Conservation (phyloP, 2,329 filamentous ascomycete genomes). For the Xenoacremonium recifei region DNA sequence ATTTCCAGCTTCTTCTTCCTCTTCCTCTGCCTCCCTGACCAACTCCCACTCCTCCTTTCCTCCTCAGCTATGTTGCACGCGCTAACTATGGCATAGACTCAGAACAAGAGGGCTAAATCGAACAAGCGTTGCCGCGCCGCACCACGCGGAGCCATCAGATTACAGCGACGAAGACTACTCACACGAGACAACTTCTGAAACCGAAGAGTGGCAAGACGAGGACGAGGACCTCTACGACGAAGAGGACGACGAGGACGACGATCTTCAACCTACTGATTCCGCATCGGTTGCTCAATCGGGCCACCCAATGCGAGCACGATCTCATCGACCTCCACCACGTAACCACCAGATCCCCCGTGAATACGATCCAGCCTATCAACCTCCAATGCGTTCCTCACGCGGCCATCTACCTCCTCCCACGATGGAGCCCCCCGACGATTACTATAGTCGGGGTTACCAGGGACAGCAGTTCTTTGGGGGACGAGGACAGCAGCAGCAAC, state of each 20-base stretch:
- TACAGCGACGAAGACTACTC: conserved; percentile 42
- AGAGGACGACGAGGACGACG: conserved; percentile 44
- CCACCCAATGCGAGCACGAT: conserved; percentile 17
- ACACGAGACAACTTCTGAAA: conserved; percentile 28
- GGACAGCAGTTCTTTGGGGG: conserved; percentile 21
- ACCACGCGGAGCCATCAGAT: too few relatives aligned
- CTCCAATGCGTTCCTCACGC: conserved; percentile 18
- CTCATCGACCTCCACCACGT: conserved; percentile 33
- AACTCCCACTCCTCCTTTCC: conserved; percentile 14
- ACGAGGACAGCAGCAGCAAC: conserved; percentile 31
- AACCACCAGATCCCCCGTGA: conserved; percentile 33
- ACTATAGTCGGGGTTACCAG: conserved; percentile 40
- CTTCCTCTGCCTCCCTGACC: conserved; percentile 15
- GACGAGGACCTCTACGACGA: conserved; percentile 40
- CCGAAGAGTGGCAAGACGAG: conserved; percentile 31
- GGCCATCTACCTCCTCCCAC: conserved; percentile 49
- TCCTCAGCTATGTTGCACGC: conserved; percentile 16
- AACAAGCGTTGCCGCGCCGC: too few relatives aligned
- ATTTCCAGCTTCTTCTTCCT: conserved; percentile 8
- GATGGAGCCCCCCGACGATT: conserved; percentile 66
- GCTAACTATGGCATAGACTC: conserved; percentile 26
- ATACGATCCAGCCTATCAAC: conserved; percentile 22
- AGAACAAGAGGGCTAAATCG: conserved; percentile 25
- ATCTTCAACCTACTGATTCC: conserved; percentile 58
- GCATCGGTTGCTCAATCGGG: conserved; percentile 41